Evolutionary conservation across 73 alveolate species (phyloP).

Genomic region (Stentor coeruleus): DNA sequence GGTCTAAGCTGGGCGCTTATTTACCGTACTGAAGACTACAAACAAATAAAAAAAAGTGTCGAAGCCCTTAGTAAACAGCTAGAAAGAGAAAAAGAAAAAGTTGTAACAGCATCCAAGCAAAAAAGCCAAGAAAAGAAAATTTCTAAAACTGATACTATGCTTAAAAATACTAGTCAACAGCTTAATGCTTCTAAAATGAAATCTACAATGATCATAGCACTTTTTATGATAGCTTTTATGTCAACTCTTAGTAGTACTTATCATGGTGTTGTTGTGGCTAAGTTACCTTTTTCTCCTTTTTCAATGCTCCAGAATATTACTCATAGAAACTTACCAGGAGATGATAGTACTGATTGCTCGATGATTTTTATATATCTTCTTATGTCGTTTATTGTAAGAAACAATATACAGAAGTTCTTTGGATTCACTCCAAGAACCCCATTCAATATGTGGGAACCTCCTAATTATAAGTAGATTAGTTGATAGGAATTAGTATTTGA

Average conservation of each 20-base stretch:
- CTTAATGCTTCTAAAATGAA: slow-evolving; percentile 54
- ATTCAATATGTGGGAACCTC: slow-evolving; percentile 24
- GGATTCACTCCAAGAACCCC: slow-evolving; percentile 62
- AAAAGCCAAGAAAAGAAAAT: slow-evolving; percentile 57
- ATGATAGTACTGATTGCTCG: slow-evolving; percentile 92
- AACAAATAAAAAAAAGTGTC: slow-evolving; percentile 43
- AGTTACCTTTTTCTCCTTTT: slow-evolving; percentile 86
- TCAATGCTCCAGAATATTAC: slow-evolving; percentile 70
- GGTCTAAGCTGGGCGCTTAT: slow-evolving; percentile 63
- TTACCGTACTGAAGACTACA: slow-evolving; percentile 62
- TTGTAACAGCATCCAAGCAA: slow-evolving; percentile 50
- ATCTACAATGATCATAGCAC: slow-evolving; percentile 67
- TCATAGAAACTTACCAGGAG: slow-evolving; percentile 84
- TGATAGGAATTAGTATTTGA: not conserved
- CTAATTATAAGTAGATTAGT: not conserved
- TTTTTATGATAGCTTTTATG: slow-evolving; percentile 60
- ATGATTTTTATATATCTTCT: slow-evolving; percentile 82
- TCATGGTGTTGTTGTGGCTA: slow-evolving; percentile 91
- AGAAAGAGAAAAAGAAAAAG: slow-evolving; percentile 61
- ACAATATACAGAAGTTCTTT: slow-evolving; percentile 74
- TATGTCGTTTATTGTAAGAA: slow-evolving; percentile 71
- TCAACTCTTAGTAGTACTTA: slow-evolving; percentile 52
- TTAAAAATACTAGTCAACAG: slow-evolving; percentile 52
- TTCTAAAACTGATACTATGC: slow-evolving; percentile 37
- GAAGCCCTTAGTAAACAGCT: slow-evolving; percentile 46